phyloP scores from a whole-genome alignment of 2,329 filamentous ascomycete genomes.

The Cercospora zeina region DNA sequence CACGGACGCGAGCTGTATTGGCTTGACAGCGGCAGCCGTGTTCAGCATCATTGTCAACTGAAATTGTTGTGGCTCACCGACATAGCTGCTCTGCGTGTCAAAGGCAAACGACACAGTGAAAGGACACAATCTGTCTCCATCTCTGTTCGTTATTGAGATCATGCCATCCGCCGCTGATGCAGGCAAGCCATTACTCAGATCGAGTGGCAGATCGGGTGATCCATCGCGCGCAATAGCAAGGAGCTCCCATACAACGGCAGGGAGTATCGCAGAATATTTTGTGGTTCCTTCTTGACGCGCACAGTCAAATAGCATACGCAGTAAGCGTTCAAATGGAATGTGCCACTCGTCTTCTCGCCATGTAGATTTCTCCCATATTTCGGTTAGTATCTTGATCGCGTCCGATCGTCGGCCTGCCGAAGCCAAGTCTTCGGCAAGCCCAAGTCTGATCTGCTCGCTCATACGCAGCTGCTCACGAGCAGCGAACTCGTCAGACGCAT shows the following conservation, averaged over 20 bases:
- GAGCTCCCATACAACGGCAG: constrained; percentile 61
- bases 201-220: constrained; percentile 11
- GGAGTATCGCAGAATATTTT: constrained; percentile 49
- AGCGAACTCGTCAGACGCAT: constrained; percentile 51
- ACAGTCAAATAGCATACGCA: constrained; percentile 57
- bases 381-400: constrained; percentile 53
- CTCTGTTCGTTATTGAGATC: constrained; percentile 26
- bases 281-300: constrained; percentile 40
- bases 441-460: constrained; percentile 56
- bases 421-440: constrained; percentile 58
- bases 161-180: constrained; percentile 17
- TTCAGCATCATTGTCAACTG: constrained; percentile 57
- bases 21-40: constrained; percentile 35
- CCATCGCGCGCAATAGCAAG: constrained; percentile 31
- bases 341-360: constrained; percentile 65
- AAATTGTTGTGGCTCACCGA: constrained; percentile 59
- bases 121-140: constrained; percentile 36
- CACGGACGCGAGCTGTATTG: constrained; percentile 29
- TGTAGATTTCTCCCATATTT: constrained; percentile 57
- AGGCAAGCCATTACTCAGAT: constrained; percentile 28
- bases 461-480: constrained; percentile 55
- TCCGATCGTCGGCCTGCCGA: constrained; percentile 52
- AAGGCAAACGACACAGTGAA: constrained; percentile 57
- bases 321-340: constrained; percentile 55
- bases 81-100: constrained; percentile 56